These are phyloP conservation scores for Loxodes magnus DNA, from an alignment of 73 alveolate species.

Conservation along the genomic window DNA sequence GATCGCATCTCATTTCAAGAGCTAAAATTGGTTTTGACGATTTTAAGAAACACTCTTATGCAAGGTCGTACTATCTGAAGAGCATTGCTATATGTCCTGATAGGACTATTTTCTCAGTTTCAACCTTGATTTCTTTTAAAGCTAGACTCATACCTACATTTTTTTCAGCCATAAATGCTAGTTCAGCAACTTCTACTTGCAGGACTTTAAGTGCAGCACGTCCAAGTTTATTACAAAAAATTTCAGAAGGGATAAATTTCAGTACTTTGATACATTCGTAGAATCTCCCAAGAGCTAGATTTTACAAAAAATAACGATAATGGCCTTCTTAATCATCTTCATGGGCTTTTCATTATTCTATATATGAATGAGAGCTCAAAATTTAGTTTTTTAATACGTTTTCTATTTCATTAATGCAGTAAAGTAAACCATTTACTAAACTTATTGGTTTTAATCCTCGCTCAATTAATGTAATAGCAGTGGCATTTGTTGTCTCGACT, in stretches of 20 bases:
- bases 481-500: constrained; percentile 53
- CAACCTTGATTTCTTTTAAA: constrained; percentile 67
- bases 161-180: constrained; percentile 71
- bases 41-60: constrained; percentile 78
- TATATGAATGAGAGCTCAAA: constrained; percentile 74
- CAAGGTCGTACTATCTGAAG: constrained; percentile 83
- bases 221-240: constrained; percentile 76
- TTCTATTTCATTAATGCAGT: constrained; percentile 35
- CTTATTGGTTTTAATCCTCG: constrained; percentile 73
- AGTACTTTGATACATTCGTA: constrained; percentile 72
- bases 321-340: constrained; percentile 93
- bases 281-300: constrained; percentile 64
- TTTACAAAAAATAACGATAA: constrained; percentile 83
- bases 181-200: constrained; percentile 82
- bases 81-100: constrained; percentile 92
- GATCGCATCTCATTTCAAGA: constrained; percentile 92
- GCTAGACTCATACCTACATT: constrained; percentile 88
- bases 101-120: constrained; percentile 78
- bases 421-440: constrained; percentile 62
- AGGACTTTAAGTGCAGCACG: constrained; percentile 73
- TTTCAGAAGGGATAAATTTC: constrained; percentile 39
- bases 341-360: constrained; percentile 70
- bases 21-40: constrained; percentile 86
- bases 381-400: constrained; percentile 68
- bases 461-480: constrained; percentile 62